These are phyloP conservation scores for Penicillium sumatraense DNA, from an alignment of 2,329 filamentous ascomycete species.

Conservation along the genomic window DNA sequence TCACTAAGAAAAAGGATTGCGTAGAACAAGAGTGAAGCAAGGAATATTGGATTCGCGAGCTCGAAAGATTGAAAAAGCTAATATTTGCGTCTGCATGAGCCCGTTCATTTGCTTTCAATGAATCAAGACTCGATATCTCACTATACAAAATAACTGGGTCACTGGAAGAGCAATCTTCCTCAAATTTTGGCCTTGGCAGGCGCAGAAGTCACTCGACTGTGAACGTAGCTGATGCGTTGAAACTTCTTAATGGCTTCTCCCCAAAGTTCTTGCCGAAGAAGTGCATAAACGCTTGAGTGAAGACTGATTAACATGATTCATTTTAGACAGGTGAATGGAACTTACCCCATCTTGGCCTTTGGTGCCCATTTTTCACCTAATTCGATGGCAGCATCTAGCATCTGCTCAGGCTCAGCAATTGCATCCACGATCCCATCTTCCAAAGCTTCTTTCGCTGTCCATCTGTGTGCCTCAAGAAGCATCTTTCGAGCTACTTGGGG, in stretches of 20 bases:
- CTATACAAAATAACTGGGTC: too few species aligned
- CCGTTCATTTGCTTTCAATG: too few species aligned
- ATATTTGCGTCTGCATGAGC: too few species aligned
- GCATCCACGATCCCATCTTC: slow-evolving; percentile 60
- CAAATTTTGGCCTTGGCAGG: slow-evolving; percentile 27
- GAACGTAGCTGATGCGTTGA: slow-evolving; percentile 58
- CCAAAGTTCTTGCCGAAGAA: slow-evolving; percentile 58
- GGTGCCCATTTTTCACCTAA: slow-evolving; percentile 50
- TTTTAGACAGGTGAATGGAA: background rate
- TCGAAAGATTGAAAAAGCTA: too few species aligned
- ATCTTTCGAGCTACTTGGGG: slow-evolving; percentile 60
- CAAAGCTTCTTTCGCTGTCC: slow-evolving; percentile 58
- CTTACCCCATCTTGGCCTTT: slow-evolving; percentile 37
- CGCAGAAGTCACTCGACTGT: slow-evolving; percentile 42
- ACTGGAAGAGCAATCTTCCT: too few species aligned
- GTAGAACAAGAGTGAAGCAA: too few species aligned
- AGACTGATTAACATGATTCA: background rate
- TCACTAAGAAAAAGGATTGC: too few species aligned
- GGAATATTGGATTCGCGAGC: too few species aligned
- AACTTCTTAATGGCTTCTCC: slow-evolving; percentile 59
- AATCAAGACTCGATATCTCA: too few species aligned
- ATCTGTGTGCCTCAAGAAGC: slow-evolving; percentile 60
- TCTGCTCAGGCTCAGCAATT: slow-evolving; percentile 53
- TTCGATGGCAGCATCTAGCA: slow-evolving; percentile 53
- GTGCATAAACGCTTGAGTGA: slow-evolving; percentile 49